A percentile compares a stretch with the other conserved stretches of the same genome.
phyloP scores from a whole-genome alignment of 306 rosid genomes.

The Fagus crenata region DNA sequence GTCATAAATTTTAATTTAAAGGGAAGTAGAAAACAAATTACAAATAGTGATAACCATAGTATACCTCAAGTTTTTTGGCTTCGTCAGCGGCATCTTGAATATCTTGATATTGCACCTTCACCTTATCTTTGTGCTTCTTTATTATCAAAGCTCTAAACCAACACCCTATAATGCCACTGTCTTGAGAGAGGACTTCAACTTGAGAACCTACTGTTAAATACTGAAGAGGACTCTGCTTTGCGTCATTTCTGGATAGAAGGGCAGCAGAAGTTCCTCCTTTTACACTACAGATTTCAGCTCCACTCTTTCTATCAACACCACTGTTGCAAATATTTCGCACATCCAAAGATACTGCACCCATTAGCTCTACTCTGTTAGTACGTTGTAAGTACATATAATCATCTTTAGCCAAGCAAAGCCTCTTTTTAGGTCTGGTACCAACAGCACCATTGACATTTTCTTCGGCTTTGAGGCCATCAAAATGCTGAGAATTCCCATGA shows the following conservation, averaged over 20 bases:
- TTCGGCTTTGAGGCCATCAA: conserved; percentile 41
- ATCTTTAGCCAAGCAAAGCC: conserved; percentile 34
- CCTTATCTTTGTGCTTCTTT: conserved; percentile 62
- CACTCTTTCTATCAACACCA: conserved; percentile 26
- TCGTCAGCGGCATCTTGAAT: conserved; percentile 74
- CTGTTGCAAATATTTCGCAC: conserved; percentile 13
- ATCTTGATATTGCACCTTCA: conserved; percentile 78
- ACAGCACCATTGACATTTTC: conserved; percentile 30
- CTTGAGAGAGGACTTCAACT: conserved; percentile 85
- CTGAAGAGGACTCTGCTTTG: conserved; percentile 22
- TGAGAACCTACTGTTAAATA: conserved; percentile 51
- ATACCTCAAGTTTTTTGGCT: conserved; percentile 72
- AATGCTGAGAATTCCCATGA: conserved; percentile 43
- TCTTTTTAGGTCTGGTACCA: conserved; percentile 62
- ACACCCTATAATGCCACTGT: conserved; percentile 89
- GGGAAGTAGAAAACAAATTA: neutral
- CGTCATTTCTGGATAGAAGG: conserved; percentile 23
- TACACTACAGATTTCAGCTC: conserved; percentile 23
- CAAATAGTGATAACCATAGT: too few species aligned
- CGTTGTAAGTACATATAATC: conserved; percentile 11
- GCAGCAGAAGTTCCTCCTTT: conserved; percentile 23
- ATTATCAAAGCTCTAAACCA: conserved; percentile 80
- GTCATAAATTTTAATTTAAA: neutral
- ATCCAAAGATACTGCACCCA: conserved; percentile 18
- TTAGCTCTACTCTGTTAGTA: conserved; percentile 27